Conservation (phyloP, 208 protist species). For the Porcisia hertigi region DNA sequence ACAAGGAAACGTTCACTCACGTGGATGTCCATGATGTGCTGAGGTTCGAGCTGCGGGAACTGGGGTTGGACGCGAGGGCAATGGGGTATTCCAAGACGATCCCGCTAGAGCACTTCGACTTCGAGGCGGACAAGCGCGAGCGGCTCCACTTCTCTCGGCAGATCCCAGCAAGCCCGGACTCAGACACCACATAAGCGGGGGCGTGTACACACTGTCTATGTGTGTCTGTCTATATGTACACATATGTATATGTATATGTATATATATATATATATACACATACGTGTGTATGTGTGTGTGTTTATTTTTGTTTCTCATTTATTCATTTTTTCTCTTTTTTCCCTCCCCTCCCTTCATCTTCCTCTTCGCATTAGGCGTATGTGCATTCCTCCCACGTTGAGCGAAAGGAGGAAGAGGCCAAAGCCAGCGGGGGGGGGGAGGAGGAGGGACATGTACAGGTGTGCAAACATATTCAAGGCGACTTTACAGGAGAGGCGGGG, state of each 20-base stretch:
- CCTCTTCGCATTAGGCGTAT: too few relatives aligned
- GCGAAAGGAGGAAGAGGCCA: too few relatives aligned
- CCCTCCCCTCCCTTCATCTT: too few relatives aligned
- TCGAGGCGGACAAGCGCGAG: conserved; percentile 60
- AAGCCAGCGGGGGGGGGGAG: too few relatives aligned
- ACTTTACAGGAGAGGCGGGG: too few relatives aligned
- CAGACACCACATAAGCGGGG: conserved; percentile 27
- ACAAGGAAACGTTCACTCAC: conserved; percentile 48
- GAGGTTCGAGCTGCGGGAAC: conserved; percentile 71
- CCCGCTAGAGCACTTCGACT: conserved; percentile 78
- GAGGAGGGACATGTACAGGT: too few relatives aligned
- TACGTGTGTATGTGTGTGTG: not conserved
- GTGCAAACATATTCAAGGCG: too few relatives aligned
- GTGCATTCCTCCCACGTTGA: too few relatives aligned
- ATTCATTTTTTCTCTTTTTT: not conserved
- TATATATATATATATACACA: not conserved
- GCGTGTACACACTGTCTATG: not conserved
- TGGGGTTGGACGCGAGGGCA: conserved; percentile 63
- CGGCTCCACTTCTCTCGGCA: conserved; percentile 74
- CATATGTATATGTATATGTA: not conserved
- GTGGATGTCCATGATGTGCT: conserved; percentile 80
- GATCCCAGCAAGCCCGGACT: conserved; percentile 57
- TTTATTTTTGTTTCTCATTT: not conserved
- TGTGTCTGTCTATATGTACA: not conserved
- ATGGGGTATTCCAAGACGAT: conserved; percentile 83